Percentiles rank a stretch among this genome's conserved stretches.
These are phyloP conservation scores for Candida cerambycidarum DNA, from an alignment of 805 yeast species.

Conservation along the genomic window DNA sequence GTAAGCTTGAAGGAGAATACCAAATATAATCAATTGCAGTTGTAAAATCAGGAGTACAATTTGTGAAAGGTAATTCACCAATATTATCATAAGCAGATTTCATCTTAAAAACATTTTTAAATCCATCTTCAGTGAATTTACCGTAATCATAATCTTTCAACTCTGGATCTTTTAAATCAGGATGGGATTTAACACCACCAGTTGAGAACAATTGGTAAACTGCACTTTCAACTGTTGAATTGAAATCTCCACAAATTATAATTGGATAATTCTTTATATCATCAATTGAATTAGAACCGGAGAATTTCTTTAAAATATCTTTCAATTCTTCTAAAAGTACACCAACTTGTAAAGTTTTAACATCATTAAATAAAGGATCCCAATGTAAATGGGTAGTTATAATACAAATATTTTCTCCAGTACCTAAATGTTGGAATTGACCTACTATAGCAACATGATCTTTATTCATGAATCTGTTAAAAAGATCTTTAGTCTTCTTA, in stretches of 20 bases:
- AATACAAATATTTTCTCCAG: slow-evolving; percentile 70
- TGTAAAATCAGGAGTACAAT: slow-evolving; percentile 89
- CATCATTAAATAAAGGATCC: slow-evolving; percentile 97
- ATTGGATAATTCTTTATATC: slow-evolving; percentile 67
- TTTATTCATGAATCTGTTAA: slow-evolving; percentile 93
- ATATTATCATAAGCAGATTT: slow-evolving; percentile 82
- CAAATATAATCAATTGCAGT: slow-evolving; percentile 94
- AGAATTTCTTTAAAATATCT: slow-evolving; percentile 51
- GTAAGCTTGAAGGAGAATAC: slow-evolving; percentile 80
- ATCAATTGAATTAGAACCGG: slow-evolving; percentile 45
- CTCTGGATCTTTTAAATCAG: slow-evolving; percentile 81
- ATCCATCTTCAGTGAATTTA: slow-evolving; percentile 83
- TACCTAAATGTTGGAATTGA: slow-evolving; percentile 67
- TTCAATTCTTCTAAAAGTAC: slow-evolving; percentile 87
- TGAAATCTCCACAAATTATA: slow-evolving; percentile 92
- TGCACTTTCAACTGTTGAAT: slow-evolving; percentile 83
- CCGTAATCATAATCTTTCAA: slow-evolving; percentile 89
- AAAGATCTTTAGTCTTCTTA: slow-evolving; percentile 90
- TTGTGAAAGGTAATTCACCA: slow-evolving; percentile 92
- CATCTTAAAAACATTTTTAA: slow-evolving; percentile 75
- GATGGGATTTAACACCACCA: slow-evolving; percentile 76
- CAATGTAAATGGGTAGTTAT: slow-evolving; percentile 96
- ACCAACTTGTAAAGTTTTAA: slow-evolving; percentile 93
- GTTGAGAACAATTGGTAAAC: slow-evolving; percentile 87
- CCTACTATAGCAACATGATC: slow-evolving; percentile 87